Base-by-base conservation (phyloP, 2,329 filamentous ascomycete species). In the Neoascochyta sp. region DNA sequence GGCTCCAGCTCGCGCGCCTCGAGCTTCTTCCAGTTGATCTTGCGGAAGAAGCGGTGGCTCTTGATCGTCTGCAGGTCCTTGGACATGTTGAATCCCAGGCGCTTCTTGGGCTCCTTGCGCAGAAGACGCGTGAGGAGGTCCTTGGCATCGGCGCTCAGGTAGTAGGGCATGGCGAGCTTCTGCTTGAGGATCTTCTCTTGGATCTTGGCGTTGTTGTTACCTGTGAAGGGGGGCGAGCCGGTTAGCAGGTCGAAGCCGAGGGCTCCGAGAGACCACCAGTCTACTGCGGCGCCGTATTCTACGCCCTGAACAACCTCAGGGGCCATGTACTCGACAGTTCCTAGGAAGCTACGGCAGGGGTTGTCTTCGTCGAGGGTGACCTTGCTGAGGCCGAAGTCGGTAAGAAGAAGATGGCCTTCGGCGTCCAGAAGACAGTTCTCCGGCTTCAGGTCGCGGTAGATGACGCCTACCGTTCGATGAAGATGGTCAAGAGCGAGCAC, bases 241-340 rank as follows among this genome's bases (percentile, higher is more conserved):
- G 90, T 96, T 61, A 98, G 81, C 19, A 98, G 72, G 60, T 98
- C 92, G 62, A 82, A 94, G 18, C 86, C 88, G 24, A 98, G 75
- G 3, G 90, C 89, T 19, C 93, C 92, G 25, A 98, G 81, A 4
- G 89, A 95, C 92, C 92, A 98, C 90, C 90, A 98, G 67, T 98
- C 92, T 11, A 95, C 93, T 1, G 88, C 82, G 63, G 89, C 90
- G 54, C 90, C 89, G 62, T 98, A 98, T 45, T 86, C 81, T 45
- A 85, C 81, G 39, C 88, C 89, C 41, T 81, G 76, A 39, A 98
- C 80, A 29, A 98, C 85, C 66, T 98, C 92, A 1, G 92, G 92
- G 0, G 92, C 93, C 92, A 98, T 98, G 74, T 98, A 98, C 62
- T 96, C 92, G 36, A 95, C 83, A 0, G 92, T 98, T 28, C 92